These are phyloP conservation scores for Raphanus hybrid DNA, from an alignment of 441 rosid genomes.

Conservation along the genomic window DNA sequence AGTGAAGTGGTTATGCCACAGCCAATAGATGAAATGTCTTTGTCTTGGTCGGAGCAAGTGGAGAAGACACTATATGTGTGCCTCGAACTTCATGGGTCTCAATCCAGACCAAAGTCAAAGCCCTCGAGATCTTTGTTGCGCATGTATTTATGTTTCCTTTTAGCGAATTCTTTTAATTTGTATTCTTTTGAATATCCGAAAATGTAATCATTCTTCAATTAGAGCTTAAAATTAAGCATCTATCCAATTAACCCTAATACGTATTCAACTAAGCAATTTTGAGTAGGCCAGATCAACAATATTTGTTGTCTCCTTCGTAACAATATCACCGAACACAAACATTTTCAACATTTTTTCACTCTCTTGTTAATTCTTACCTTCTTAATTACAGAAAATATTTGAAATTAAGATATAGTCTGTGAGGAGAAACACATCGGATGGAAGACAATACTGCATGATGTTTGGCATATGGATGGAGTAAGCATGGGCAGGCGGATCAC, in stretches of 20 bases:
- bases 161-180: background rate
- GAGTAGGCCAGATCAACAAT: background rate
- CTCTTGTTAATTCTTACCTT: background rate
- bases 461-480: conserved; percentile 24
- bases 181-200: background rate
- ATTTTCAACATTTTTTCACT: background rate
- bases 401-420: background rate
- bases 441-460: conserved; percentile 26
- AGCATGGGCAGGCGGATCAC: conserved; percentile 30
- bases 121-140: conserved; percentile 13
- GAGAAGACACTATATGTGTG: conserved; percentile 39
- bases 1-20: conserved; percentile 38
- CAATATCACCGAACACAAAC: background rate
- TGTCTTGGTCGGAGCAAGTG: conserved; percentile 43
- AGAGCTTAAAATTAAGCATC: background rate
- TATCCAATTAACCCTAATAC: background rate
- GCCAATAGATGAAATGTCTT: conserved; percentile 41
- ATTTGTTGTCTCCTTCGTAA: background rate
- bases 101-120: conserved; percentile 39
- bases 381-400: background rate
- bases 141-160: conserved; percentile 8
- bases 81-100: conserved; percentile 31
- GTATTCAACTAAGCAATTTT: background rate
- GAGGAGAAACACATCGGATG: conserved; percentile 23
- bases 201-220: background rate